phyloP scores from a whole-genome alignment of 306 rosid genomes.

The Castanopsis chinensis region DNA sequence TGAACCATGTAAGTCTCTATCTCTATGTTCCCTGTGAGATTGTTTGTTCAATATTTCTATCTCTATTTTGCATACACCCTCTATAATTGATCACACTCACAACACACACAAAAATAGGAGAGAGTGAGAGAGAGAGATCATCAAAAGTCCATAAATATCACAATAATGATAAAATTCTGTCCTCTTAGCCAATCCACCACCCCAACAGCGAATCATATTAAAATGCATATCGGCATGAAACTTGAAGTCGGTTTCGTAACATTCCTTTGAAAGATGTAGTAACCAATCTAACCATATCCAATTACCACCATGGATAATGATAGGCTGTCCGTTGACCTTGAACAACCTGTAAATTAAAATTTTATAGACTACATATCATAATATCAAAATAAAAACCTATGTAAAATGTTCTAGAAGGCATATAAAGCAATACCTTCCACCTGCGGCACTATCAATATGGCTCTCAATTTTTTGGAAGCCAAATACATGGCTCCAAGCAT shows the following conservation, averaged over 20 bases:
- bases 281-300: conserved; percentile 96
- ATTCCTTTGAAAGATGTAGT: conserved; percentile 73
- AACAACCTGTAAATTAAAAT: conserved; percentile 58
- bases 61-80: not conserved
- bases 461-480: conserved; percentile 93
- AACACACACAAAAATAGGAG: not conserved
- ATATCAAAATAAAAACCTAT: conserved; percentile 6
- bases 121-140: conserved; percentile 35
- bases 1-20: no score
- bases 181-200: conserved; percentile 90
- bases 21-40: no score
- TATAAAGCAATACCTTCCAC: conserved; percentile 63
- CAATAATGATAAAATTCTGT: conserved; percentile 88
- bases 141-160: conserved; percentile 85
- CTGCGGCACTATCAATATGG: conserved; percentile 66
- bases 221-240: conserved; percentile 94
- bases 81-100: not conserved
- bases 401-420: conserved; percentile 1
- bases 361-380: conserved; percentile 12
- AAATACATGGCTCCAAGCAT: conserved; percentile 71
- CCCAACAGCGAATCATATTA: conserved; percentile 98
- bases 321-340: conserved; percentile 86
- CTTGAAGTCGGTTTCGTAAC: conserved; percentile 76
- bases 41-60: no score
- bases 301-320: conserved; percentile 88